Base-by-base conservation (phyloP, 768 basidiomycete species). In the Austroboletus eburneus region DNA sequence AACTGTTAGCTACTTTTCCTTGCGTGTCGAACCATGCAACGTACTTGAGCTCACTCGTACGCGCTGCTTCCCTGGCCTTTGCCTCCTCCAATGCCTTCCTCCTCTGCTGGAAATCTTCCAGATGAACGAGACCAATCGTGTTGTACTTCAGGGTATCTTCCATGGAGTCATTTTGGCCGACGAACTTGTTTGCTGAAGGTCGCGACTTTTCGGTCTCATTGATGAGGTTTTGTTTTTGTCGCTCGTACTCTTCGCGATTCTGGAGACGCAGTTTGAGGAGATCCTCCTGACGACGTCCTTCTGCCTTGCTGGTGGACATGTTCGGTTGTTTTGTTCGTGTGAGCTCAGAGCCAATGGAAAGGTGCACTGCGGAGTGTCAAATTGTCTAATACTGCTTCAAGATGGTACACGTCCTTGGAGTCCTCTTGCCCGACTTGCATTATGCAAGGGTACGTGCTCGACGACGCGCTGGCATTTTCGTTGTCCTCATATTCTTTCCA, bases 181-280 rank as follows among this genome's bases (percentile, higher is more conserved):
- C 88, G 67, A 98, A 98, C 50, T 93, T 87, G 62, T 86, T 84
- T 3, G 80, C 69, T 0, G 90, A 88, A 4, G 92, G 89, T 24
- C 91, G 85, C 32, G 89, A 84, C 67, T 93, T 94, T 72, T 95
- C 90, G 2, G 92, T 93, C 70, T 96, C 93, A 62, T 77, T 80
- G 57, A 89, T 82, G 64, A 92, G 80, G 38, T 76, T 77, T 61
- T 85, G 81, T 57, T 89, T 89, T 63, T 90, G 85, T 17, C 85
- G 78, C 57, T 89, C 83, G 55, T 77, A 92, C 34, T 91, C 87
- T 64, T 91, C 86, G 57, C 83, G 81, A 71, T 83, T 81, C 61
- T 83, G 80, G 33, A 68, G 77, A 49, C 94, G 83, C 67, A 91
- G 85, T 64, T 94, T 93, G 27, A 79, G 76, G 53, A 95, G 81